Evolutionary conservation across 306 rosid species (phyloP), one percentile per base, ranked within the genome.

Genomic region (Lagenaria siceraria): DNA sequence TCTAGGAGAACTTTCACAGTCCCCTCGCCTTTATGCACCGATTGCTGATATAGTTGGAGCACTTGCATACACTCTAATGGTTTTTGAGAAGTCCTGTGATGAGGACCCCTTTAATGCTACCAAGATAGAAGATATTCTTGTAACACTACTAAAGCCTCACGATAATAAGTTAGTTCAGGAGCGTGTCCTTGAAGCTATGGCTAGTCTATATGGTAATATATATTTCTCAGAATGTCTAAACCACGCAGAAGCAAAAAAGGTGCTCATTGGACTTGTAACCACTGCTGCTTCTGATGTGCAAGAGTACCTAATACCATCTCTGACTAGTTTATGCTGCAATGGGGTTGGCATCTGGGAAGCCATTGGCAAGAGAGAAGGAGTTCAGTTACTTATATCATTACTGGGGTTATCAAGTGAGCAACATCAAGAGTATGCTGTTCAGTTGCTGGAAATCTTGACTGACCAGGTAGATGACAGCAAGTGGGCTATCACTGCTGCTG

Each of bases 401-500:
- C 79, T 95, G 78, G 97, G 95, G 35, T 85, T 95, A 82, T 87
- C 98, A 78, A 81, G 96, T 81, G 97, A 95, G 92, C 98, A 95
- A 83, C 97, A 92, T 84, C 97, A 92, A 84, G 98, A 95, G 83
- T 89, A 89, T 82, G 90, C 97, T 77, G 97, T 92, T 85, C 93
- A 89, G 79, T 89, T 95, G 83, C 85, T 95, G 59, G 89, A 89
- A 42, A 89, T 90, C 83, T 86, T 92, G 80, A 90, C 95, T 76
- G 91, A 92, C 75, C 97, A 90, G 82, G 90, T 90, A 12, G 97
- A 92, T 82, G 98, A 95, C 89, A 92, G 96, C 87, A 95, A 95
- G 82, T 95, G 98, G 98, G 98, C 98, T 78, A 92, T 92, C 79
- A 95, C 98, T 74, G 98, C 98, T 86, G 97, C 98, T 31, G 97